Evolutionary conservation across 2,329 filamentous ascomycete species (phyloP), one percentile per base, ranked within the genome.

Genomic region (Monilinia fructigena): DNA sequence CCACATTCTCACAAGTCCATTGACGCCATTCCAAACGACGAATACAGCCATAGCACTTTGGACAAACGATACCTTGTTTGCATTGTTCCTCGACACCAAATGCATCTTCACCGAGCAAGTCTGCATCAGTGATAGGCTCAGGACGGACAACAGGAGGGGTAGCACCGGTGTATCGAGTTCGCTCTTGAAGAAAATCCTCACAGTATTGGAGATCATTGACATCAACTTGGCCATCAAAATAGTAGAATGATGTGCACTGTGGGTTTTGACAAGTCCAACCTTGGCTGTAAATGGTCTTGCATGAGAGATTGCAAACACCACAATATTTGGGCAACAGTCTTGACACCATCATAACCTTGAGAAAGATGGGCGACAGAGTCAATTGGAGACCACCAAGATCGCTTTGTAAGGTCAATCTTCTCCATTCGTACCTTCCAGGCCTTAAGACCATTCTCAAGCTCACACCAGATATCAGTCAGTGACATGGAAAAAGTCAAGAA

Each of bases 391-490:
- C 87, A 91, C 87, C 85, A 91, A 45, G 85, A 86, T 31, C 28
- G 77, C 77, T 14, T 77, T 0, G 73, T 67, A 0, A 82, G 74
- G 20, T 87, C 75, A 0, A 90, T 77, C 68, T 89, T 89, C 74
- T 93, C 87, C 4, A 92, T 82, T 0, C 89, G 84, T 35, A 89
- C 81, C 69, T 85, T 86, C 71, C 84, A 82, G 0, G 76, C 70
- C 1, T 71, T 74, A 7, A 76, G 69, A 0, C 66, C 47, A 0
- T 77, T 69, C 5, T 78, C 78, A 67, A 80, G 82, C 71, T 93
- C 90, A 14, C 77, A 80, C 90, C 90, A 93, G 0, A 92, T 79
- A 59, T 89, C 79, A 0, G 88, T 89, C 79, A 0, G 88, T 89
- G 16, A 90, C 79, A 59, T 87, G 85, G 74, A 91, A 93, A 75